Evolutionary conservation across 768 basidiomycete species (phyloP), one percentile per base, ranked within the genome.

Genomic region (Sutorius australiensis): DNA sequence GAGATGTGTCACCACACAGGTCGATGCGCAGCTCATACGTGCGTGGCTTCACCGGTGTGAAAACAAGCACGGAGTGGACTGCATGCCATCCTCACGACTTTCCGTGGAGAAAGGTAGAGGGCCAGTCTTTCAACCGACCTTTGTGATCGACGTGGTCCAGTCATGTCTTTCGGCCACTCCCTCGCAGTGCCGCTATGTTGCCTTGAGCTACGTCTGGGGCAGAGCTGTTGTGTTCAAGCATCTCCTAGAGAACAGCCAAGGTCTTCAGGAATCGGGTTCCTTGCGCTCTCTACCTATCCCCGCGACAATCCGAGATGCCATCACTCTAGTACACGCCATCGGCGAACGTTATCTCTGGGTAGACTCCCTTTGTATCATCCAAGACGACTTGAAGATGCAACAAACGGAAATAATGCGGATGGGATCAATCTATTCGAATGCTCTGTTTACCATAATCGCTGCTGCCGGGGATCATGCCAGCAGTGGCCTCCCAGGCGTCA

Each of bases 321-420:
- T 66, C 1, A 53, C 55, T 5, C 45, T 69, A 10, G 54, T 58
- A 10, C 55, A 36, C 7, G 42, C 46, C 33, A 59, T 69, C 11
- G 57, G 62, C 37, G 55, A 61, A 39, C 58, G 58, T 16, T 68
- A 66, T 33, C 36, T 65, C 16, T 65, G 66, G 64, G 58, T 67
- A 3, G 66, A 65, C 21, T 54, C 64, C 3, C 17, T 65, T 0
- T 66, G 64, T 13, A 67, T 66, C 34, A 50, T 54, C 32, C 64
- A 63, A 41, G 28, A 66, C 14, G 49, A 65, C 12, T 30, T 30
- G 19, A 34, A 36, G 42, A 63, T 62, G 55, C 47, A 55, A 14
- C 45, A 56, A 11, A 17, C 44, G 6, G 66, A 65, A 46, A 56
- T 67, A 17, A 28, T 11, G 32, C 54, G 46, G 16, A 67, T 67